phyloP scores from a whole-genome alignment of 2,329 filamentous ascomycete genomes.

The Pseudocercospora eumusae region DNA sequence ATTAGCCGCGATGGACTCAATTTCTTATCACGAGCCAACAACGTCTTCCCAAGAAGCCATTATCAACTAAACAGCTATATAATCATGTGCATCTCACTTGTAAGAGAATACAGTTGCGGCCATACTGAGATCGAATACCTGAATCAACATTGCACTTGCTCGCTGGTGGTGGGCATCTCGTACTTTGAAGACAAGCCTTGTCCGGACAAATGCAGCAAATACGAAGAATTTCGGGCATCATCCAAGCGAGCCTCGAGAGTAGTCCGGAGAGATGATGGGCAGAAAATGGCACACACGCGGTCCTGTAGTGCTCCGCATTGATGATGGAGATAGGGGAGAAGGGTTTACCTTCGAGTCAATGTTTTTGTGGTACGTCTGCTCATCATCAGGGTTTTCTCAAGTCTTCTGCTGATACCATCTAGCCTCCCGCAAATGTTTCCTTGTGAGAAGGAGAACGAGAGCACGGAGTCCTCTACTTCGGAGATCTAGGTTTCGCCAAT shows the following conservation, averaged over 20 bases:
- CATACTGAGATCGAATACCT: constrained; percentile 22
- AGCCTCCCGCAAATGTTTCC: not conserved
- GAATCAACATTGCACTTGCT: constrained; percentile 26
- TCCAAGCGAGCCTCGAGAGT: not conserved
- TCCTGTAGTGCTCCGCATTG: not conserved
- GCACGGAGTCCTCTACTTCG: not conserved
- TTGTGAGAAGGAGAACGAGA: not conserved
- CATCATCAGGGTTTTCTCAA: not conserved
- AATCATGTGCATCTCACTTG: constrained; percentile 25
- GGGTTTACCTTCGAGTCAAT: not conserved
- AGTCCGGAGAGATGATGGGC: not conserved
- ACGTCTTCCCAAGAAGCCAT: too few relatives aligned
- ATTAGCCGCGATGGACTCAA: not conserved
- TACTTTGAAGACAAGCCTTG: constrained; percentile 17
- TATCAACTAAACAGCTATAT: not conserved
- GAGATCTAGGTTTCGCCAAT: not conserved
- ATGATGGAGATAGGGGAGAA: not conserved
- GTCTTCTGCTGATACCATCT: not conserved
- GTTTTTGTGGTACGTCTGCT: not conserved
- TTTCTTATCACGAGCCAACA: too few relatives aligned
- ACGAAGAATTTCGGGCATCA: not conserved
- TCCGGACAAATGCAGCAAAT: constrained; percentile 14
- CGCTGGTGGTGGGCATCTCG: constrained; percentile 21
- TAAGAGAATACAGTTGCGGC: constrained; percentile 22
- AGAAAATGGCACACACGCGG: not conserved